Base-by-base conservation (phyloP, 78 protist genomes). In the Dictyostelium purpureum region DNA sequence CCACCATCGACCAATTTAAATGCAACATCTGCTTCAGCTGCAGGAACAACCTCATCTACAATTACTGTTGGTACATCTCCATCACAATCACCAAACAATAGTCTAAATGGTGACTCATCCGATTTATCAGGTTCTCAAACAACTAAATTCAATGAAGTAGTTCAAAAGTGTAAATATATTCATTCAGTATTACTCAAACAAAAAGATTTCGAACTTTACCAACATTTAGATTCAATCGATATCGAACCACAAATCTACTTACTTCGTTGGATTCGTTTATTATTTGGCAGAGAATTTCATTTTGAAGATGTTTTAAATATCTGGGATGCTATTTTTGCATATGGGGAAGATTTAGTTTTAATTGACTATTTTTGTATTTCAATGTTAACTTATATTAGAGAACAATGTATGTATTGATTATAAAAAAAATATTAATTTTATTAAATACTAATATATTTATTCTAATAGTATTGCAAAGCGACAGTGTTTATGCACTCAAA, bases 231-330 rank as follows among this genome's bases (percentile, higher is more conserved):
- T 31, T 45, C 75, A 2, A 47, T 93, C 21, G 75, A 87, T 16
- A 93, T 93, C 16, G 90, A 93, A 77, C 96, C 96, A 24, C 96
- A 93, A 66, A 76, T 94, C 42, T 94, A 88, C 66, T 35, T 85
- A 38, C 56, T 88, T 2, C 87, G 97, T 42, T 96, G 97, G 97
- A 63, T 96, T 35, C 49, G 95, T 26, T 95, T 96, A 40, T 70
- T 96, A 35, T 92, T 96, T 83, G 96, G 96, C 14, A 82, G 97
- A 52, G 97, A 96, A 49, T 96, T 96, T 70, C 93, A 91, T 63
- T 78, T 96, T 24, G 95, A 90, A 3, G 96, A 96, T 79, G 93
- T 94, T 40, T 40, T 92, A 35, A 47, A 54, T 43, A 88, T 96
- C 24, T 96, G 97, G 97, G 97, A 96, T 49, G 79, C 83, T 71